These are phyloP conservation scores for Fraxinus quadrangulata DNA, from an alignment of 257 asterid genomes.

Conservation along the genomic window DNA sequence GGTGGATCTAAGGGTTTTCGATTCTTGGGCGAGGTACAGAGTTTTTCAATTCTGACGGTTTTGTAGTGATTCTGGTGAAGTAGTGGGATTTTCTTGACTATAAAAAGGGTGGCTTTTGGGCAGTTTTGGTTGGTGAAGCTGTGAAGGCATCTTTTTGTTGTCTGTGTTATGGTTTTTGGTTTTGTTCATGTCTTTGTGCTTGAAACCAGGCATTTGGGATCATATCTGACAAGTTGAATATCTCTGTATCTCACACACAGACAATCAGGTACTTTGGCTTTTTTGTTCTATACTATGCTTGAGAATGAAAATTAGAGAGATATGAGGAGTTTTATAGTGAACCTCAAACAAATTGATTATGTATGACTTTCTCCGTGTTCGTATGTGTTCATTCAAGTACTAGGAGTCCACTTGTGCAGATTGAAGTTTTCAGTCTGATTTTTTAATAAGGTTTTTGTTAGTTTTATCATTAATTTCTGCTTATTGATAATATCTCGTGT, in stretches of 20 bases:
- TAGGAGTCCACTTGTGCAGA: too few relatives aligned
- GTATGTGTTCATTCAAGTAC: background rate
- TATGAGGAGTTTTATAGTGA: slow-evolving; percentile 21
- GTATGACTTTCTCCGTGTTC: background rate
- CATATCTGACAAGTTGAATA: slow-evolving; percentile 79
- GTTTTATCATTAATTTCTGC: too few relatives aligned
- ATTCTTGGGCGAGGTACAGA: slow-evolving; percentile 32
- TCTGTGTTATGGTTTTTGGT: slow-evolving; percentile 41
- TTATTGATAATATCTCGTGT: too few relatives aligned
- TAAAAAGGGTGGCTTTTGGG: slow-evolving; percentile 28
- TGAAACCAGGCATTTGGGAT: slow-evolving; percentile 96
- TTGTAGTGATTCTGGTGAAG: slow-evolving; percentile 47
- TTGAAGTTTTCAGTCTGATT: too few relatives aligned
- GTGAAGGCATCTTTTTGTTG: slow-evolving; percentile 43
- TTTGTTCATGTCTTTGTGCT: slow-evolving; percentile 83
- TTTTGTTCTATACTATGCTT: background rate
- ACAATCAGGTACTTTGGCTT: background rate
- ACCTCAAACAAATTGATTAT: background rate
- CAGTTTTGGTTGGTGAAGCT: slow-evolving; percentile 26
- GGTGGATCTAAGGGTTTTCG: slow-evolving; percentile 49
- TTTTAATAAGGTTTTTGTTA: too few relatives aligned
- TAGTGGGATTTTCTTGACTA: slow-evolving; percentile 53
- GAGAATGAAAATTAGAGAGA: slow-evolving; percentile 9
- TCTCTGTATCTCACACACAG: background rate
- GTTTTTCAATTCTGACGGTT: slow-evolving; percentile 28